Evolutionary conservation across 768 basidiomycete species (phyloP).

Genomic region (Lentinula edodes): DNA sequence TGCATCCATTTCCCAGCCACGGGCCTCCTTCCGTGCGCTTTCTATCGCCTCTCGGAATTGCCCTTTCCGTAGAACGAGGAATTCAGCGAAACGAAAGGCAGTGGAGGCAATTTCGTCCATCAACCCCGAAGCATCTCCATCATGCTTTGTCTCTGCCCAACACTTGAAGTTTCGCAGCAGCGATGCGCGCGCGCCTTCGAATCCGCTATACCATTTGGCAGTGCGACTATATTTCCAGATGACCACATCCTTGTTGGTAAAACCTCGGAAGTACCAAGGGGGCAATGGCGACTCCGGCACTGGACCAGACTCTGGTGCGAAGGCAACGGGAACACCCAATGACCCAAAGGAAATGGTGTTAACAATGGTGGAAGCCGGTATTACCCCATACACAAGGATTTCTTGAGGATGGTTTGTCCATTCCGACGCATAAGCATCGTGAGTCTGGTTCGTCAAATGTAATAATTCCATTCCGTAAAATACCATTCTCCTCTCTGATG

Average conservation of each 20-base stretch:
- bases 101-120: not conserved
- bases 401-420: not conserved
- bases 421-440: not conserved
- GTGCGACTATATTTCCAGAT: not conserved
- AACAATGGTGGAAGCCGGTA: not conserved
- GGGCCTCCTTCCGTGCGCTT: not conserved
- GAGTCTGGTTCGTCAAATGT: not conserved
- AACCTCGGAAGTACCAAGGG: not conserved
- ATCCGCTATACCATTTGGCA: not conserved
- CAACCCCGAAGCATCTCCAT: not conserved
- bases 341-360: not conserved
- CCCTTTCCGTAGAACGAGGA: not conserved
- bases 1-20: not conserved
- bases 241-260: not conserved
- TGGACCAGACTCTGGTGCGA: not conserved
- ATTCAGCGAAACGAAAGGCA: not conserved
- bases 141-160: not conserved
- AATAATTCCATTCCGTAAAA: conserved; percentile 1
- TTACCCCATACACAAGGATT: not conserved
- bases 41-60: not conserved
- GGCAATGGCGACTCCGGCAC: not conserved
- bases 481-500: not conserved
- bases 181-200: not conserved
- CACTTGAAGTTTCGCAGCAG: not conserved
- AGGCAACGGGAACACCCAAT: not conserved